phyloP scores from a whole-genome alignment of 2,329 filamentous ascomycete genomes.

The Ophiostoma ips region DNA sequence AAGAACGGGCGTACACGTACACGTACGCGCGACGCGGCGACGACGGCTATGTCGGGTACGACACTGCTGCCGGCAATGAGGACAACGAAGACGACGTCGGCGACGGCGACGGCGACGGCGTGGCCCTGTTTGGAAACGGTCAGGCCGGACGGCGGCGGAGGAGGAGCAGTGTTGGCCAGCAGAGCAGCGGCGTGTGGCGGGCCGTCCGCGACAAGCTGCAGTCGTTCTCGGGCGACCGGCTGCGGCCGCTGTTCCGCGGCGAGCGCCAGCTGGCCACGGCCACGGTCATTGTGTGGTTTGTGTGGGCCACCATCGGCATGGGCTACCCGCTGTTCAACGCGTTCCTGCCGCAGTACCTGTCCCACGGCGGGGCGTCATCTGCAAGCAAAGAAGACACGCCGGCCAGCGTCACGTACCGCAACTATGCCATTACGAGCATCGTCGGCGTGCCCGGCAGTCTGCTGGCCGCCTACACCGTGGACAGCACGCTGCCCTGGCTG shows the following conservation, averaged over 20 bases:
- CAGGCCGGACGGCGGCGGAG: background rate
- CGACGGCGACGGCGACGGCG: background rate
- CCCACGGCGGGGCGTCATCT: constrained; percentile 32
- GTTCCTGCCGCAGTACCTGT: constrained; percentile 77
- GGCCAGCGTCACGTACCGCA: constrained; percentile 51
- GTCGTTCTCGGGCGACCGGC: constrained; percentile 52
- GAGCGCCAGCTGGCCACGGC: constrained; percentile 36
- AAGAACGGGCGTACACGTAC: constrained; percentile 6
- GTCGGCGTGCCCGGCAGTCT: constrained; percentile 66
- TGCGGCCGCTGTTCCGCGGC: constrained; percentile 53
- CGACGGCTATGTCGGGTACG: constrained; percentile 5
- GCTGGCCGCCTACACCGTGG: constrained; percentile 58
- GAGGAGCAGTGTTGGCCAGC: background rate
- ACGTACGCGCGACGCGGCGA: background rate
- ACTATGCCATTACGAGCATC: constrained; percentile 68
- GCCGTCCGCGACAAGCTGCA: constrained; percentile 45
- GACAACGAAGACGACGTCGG: background rate
- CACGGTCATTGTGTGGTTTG: constrained; percentile 55
- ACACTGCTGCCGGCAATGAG: background rate
- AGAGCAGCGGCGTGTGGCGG: background rate
- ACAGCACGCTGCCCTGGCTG: constrained; percentile 45
- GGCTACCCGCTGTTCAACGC: constrained; percentile 81
- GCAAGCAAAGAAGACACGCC: constrained; percentile 16
- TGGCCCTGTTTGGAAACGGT: constrained; percentile 3
- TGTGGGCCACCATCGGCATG: constrained; percentile 73